phyloP scores from a whole-genome alignment of 805 yeast genomes.

The Yarrowia sp. region DNA sequence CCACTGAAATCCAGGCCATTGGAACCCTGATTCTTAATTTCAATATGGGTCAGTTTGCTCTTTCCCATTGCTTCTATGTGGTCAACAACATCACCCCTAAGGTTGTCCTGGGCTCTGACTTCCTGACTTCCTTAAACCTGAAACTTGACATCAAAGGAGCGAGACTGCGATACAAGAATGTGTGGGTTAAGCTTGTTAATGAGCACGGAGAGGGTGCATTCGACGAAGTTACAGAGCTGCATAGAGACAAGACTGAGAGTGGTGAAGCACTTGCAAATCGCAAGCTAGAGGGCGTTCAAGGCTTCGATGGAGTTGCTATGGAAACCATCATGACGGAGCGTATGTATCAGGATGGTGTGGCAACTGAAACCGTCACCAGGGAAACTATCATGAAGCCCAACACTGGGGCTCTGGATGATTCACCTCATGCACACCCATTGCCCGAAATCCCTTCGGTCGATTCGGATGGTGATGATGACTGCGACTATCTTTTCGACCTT shows the following conservation, averaged over 20 bases:
- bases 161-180: slow-evolving; percentile 23
- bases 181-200: slow-evolving; percentile 18
- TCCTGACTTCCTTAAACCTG: slow-evolving; percentile 13
- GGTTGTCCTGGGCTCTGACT: slow-evolving; percentile 20
- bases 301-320: slow-evolving; percentile 8
- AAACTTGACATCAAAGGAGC: slow-evolving; percentile 23
- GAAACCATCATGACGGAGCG: slow-evolving; percentile 26
- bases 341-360: slow-evolving; percentile 22
- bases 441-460: slow-evolving; percentile 2
- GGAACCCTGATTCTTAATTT: slow-evolving; percentile 32
- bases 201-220: slow-evolving; percentile 27
- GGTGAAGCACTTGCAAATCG: not conserved
- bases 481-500: slow-evolving; percentile 27
- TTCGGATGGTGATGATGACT: slow-evolving; percentile 20
- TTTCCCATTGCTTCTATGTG: slow-evolving; percentile 27
- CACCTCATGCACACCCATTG: not conserved
- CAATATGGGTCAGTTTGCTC: slow-evolving; percentile 35
- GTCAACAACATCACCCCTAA: slow-evolving; percentile 19
- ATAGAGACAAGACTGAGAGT: not conserved
- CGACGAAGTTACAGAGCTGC: slow-evolving; percentile 11
- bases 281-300: not conserved
- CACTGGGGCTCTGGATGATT: not conserved
- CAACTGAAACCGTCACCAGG: slow-evolving; percentile 14
- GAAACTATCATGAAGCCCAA: slow-evolving; percentile 12
- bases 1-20: slow-evolving; percentile 10